These are phyloP conservation scores for Sporothrix curviconia DNA, from an alignment of 2,329 filamentous ascomycete species.

Conservation along the genomic window DNA sequence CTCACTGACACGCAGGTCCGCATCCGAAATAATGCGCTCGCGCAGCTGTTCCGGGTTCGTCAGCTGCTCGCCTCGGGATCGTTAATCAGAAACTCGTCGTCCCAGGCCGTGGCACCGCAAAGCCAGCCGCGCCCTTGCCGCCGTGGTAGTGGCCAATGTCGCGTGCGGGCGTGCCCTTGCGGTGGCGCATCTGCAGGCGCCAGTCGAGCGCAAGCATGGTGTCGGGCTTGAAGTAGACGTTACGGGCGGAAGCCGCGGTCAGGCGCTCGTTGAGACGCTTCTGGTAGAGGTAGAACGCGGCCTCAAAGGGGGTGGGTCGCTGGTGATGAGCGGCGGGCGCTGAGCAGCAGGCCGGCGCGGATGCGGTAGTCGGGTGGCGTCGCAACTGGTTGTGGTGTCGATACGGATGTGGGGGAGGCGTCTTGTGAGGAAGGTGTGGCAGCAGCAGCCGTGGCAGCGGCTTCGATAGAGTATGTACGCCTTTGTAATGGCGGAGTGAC, in stretches of 20 bases:
- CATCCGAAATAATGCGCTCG: slow-evolving; percentile 67
- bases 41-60: slow-evolving; percentile 54
- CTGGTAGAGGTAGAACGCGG: slow-evolving; percentile 93
- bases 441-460: too few relatives aligned
- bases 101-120: slow-evolving; percentile 61
- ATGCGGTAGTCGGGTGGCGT: slow-evolving; percentile 38
- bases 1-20: slow-evolving; percentile 56
- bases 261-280: slow-evolving; percentile 92
- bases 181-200: slow-evolving; percentile 75
- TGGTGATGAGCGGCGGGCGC: slow-evolving; percentile 84
- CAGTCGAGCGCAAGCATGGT: slow-evolving; percentile 81
- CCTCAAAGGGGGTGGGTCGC: slow-evolving; percentile 79
- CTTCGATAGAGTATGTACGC: slow-evolving; percentile 8
- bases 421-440: slow-evolving; percentile 1
- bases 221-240: slow-evolving; percentile 92
- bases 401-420: slow-evolving; percentile 20
- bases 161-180: slow-evolving; percentile 65
- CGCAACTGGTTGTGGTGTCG: slow-evolving; percentile 26
- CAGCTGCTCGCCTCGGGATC: slow-evolving; percentile 48
- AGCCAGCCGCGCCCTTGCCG: slow-evolving; percentile 23
- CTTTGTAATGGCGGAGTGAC: slow-evolving; percentile 4
- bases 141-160: slow-evolving; percentile 80
- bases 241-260: slow-evolving; percentile 76
- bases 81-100: slow-evolving; percentile 80
- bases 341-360: slow-evolving; percentile 69